Evolutionary conservation across 805 yeast genomes (phyloP).

Genomic region (Metschnikowia cerradonensis): DNA sequence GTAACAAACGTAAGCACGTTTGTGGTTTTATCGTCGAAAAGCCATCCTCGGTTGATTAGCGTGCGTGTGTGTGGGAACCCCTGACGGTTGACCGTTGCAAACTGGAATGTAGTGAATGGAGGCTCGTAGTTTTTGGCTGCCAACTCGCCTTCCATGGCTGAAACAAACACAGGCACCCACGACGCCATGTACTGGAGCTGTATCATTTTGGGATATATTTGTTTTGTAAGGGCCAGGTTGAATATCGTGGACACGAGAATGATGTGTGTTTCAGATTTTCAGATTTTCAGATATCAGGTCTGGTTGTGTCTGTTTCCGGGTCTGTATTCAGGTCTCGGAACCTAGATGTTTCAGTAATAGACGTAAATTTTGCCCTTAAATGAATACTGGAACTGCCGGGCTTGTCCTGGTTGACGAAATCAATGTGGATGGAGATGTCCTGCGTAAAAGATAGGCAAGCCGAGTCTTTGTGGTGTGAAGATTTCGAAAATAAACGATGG

Average conservation of each 20-base stretch:
- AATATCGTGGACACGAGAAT: neutral
- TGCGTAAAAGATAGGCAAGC: neutral
- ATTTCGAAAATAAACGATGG: neutral
- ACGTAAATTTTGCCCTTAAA: too few relatives aligned
- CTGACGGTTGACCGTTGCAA: slow-evolving; percentile 57
- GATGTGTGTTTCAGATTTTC: neutral
- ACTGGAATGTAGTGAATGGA: slow-evolving; percentile 59
- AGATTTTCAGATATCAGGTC: neutral
- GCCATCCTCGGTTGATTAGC: slow-evolving; percentile 67
- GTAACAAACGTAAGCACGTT: slow-evolving; percentile 68
- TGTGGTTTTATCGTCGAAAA: slow-evolving; percentile 63
- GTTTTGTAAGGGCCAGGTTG: neutral
- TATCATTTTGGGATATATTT: slow-evolving; percentile 18
- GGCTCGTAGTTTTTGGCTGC: slow-evolving; percentile 22
- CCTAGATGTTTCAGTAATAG: neutral
- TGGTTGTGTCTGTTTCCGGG: neutral
- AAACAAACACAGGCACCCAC: slow-evolving; percentile 67
- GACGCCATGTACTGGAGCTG: slow-evolving; percentile 50
- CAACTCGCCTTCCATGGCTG: slow-evolving; percentile 47
- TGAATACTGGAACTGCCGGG: neutral
- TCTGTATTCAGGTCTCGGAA: neutral
- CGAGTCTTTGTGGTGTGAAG: neutral
- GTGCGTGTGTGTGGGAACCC: slow-evolving; percentile 66
- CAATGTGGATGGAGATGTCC: neutral
- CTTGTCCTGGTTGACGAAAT: neutral